Evolutionary conservation across 495 filamentous ascomycete species (phyloP), one percentile per base, ranked within the genome.

Genomic region (Xylaria bambusicola): DNA sequence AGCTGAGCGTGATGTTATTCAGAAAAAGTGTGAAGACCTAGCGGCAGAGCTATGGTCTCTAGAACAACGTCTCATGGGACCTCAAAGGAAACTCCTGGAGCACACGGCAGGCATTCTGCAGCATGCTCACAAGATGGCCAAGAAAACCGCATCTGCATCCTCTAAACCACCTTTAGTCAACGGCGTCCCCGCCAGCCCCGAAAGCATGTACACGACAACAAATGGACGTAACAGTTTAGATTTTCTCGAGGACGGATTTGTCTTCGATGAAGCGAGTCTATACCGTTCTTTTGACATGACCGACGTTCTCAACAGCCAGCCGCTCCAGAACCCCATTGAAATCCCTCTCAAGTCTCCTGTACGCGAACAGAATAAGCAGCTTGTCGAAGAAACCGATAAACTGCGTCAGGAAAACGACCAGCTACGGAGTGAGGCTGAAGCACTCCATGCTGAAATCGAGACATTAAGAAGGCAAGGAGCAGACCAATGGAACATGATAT

Each of bases 41-140:
- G 84, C 91, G 7, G 77, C 85, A 42, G 90, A 97, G 62, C 73
- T 98, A 27, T 92, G 87, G 81, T 77, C 78, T 40, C 72, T 95
- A 53, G 90, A 96, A 68, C 86, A 86, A 59, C 79, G 88, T 50
- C 73, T 83, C 31, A 84, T 91, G 66, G 84, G 86, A 42, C 82
- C 91, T 15, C 87, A 93, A 52, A 83, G 76, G 58, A 80, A 84
- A 42, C 72, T 97, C 55, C 71, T 97, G n/a, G 84, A 92, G 67
- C 94, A 98, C 71, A 97, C 92, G 0, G 92, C 94, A 27, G 94
- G 88, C 35, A 88, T 98, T 27, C 73, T 97, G 62, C 91, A 96
- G 66, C 82, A 94, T 79, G 92, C 91, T 15, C 92, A 97, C 67
- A 86, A 87, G 61, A 82, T 83, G 8, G 24, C 60, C 38, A 65